Evolutionary conservation across 2,329 filamentous ascomycete species (phyloP).

Genomic region (Saccharata proteae): DNA sequence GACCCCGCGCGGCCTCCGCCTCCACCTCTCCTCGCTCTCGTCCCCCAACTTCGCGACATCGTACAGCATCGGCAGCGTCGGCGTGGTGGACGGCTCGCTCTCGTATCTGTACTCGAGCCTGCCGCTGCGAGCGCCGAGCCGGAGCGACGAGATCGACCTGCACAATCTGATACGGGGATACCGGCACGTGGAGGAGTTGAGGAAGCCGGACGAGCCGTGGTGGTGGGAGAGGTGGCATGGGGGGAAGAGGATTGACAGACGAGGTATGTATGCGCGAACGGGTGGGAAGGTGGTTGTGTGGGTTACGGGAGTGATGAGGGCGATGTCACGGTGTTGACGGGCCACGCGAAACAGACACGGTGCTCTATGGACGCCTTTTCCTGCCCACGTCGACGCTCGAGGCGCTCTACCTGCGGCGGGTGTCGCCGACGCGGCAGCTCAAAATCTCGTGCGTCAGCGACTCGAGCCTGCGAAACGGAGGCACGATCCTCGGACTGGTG

Average conservation of each 20-base stretch:
- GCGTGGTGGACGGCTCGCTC: constrained; percentile 89
- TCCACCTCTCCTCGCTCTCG: constrained; percentile 83
- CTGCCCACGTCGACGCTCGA: constrained; percentile 77
- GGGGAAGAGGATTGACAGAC: constrained; percentile 37
- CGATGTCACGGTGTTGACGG: too few relatives aligned
- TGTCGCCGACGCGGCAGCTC: constrained; percentile 67
- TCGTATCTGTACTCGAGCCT: constrained; percentile 92
- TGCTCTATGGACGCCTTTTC: constrained; percentile 69
- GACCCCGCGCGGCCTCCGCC: constrained; percentile 69
- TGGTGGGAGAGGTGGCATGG: constrained; percentile 44
- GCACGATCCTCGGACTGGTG: constrained; percentile 59
- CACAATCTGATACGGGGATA: constrained; percentile 73
- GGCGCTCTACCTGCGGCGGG: constrained; percentile 66
- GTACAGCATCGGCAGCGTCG: constrained; percentile 80
- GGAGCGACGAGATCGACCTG: constrained; percentile 65
- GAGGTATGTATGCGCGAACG: constrained; percentile 25
- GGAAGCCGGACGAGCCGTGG: constrained; percentile 37
- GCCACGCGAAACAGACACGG: constrained; percentile 39
- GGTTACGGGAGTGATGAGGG: background rate
- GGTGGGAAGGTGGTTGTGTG: background rate
- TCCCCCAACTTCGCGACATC: constrained; percentile 89
- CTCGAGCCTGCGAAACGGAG: constrained; percentile 58
- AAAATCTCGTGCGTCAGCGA: constrained; percentile 71
- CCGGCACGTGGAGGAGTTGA: constrained; percentile 58
- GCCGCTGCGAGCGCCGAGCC: constrained; percentile 54